Conservation (phyloP, 306 rosid genomes). For the Gillenia trifoliata region DNA sequence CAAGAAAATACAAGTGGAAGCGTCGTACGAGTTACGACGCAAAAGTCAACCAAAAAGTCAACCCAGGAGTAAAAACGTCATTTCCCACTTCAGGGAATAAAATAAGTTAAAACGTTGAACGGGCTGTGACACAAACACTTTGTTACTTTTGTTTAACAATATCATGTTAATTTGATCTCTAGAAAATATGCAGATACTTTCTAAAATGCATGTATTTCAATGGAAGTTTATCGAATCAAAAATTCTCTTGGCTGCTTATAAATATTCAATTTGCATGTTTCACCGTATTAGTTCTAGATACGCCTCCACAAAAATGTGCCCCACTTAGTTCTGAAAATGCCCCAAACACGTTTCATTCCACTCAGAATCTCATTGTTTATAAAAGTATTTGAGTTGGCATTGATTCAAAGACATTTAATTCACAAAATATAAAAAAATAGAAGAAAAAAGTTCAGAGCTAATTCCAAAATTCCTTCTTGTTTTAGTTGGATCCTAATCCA, state of each 20-base stretch:
- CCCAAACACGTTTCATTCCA: slow-evolving; percentile 6
- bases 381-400: neutral
- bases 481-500: neutral
- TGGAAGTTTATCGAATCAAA: neutral
- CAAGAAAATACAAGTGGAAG: no score
- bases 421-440: neutral
- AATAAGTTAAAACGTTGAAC: no score
- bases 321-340: neutral
- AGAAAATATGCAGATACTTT: neutral
- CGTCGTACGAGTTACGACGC: no score
- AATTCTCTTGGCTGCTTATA: neutral
- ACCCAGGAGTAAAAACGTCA: no score
- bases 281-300: neutral
- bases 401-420: neutral
- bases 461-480: neutral
- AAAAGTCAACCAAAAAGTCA: no score
- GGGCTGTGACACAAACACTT: no score
- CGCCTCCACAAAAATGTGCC: neutral
- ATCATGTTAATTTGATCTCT: neutral
- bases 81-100: no score
- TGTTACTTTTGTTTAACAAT: neutral
- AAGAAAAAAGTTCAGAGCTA: neutral
- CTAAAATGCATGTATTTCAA: neutral
- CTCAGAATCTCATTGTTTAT: neutral
- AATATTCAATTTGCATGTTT: neutral